A percentile compares a stretch with the other conserved stretches of the same genome.
These are phyloP conservation scores for Neurospora terricola DNA, from an alignment of 495 filamentous ascomycete species.

Conservation along the genomic window DNA sequence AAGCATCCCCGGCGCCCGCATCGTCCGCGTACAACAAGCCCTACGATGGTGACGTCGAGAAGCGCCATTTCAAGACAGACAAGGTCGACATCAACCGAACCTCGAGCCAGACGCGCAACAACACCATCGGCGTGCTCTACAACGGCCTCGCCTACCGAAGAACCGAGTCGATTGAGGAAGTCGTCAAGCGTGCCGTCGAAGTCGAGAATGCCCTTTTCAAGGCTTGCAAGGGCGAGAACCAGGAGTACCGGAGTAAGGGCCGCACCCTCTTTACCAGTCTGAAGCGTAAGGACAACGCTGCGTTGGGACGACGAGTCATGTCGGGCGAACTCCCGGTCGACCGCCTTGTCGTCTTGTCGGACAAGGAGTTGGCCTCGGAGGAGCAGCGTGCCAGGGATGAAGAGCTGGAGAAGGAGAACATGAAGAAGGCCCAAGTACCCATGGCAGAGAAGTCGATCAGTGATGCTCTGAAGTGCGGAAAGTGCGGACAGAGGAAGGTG, in stretches of 20 bases:
- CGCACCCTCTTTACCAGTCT: conserved; percentile 87
- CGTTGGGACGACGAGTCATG: conserved; percentile 65
- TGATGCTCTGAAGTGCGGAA: conserved; percentile 74
- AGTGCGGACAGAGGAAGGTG: conserved; percentile 86
- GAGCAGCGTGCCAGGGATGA: conserved; percentile 69
- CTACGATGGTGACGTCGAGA: conserved; percentile 62
- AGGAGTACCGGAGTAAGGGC: conserved; percentile 73
- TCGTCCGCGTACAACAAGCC: conserved; percentile 38
- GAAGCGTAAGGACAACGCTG: conserved; percentile 78
- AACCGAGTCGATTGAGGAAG: conserved; percentile 41
- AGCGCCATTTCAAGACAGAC: conserved; percentile 71
- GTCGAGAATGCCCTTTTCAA: conserved; percentile 66
- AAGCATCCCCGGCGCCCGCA: conserved; percentile 32
- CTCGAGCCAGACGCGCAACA: conserved; percentile 60
- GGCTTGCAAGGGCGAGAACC: conserved; percentile 52
- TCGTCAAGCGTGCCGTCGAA: conserved; percentile 58
- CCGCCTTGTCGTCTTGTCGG: conserved; percentile 57
- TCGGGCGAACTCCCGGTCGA: conserved; percentile 58
- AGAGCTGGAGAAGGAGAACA: conserved; percentile 74
- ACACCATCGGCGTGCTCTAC: conserved; percentile 83
- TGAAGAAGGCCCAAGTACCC: conserved; percentile 89
- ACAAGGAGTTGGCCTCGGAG: conserved; percentile 43
- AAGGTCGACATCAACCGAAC: conserved; percentile 63
- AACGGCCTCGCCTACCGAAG: conserved; percentile 61
- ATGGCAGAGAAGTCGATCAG: conserved; percentile 81